Evolutionary conservation across 192 early-diverging fungal genomes (phyloP).

Genomic region (Gonapodya prolifera): DNA sequence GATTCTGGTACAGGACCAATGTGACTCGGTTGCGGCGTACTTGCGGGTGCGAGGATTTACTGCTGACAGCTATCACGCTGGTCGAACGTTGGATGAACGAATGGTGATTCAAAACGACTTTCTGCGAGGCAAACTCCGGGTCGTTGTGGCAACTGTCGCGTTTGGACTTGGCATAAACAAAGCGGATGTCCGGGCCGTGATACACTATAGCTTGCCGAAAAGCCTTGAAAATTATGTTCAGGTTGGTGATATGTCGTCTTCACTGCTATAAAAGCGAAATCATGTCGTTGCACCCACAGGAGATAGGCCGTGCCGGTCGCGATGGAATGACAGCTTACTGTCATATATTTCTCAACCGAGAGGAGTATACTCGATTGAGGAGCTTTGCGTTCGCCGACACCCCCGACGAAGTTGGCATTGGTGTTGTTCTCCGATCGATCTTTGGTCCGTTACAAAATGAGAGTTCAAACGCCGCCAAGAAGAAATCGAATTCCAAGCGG

Average conservation of each 20-base stretch:
- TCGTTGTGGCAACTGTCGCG: conserved; percentile 61
- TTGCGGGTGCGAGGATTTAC: conserved; percentile 47
- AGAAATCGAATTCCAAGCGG: neutral
- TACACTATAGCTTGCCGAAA: conserved; percentile 58
- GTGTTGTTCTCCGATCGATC: neutral
- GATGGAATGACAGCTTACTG: conserved; percentile 35
- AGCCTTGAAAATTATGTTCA: conserved; percentile 61
- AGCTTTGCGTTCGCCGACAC: conserved; percentile 28
- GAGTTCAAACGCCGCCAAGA: neutral
- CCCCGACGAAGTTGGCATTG: conserved; percentile 11
- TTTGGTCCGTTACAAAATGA: neutral
- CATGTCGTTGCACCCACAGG: conserved; percentile 21
- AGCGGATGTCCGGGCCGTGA: conserved; percentile 53
- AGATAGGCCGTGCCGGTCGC: conserved; percentile 54
- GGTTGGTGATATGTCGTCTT: neutral
- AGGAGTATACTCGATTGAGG: conserved; percentile 26
- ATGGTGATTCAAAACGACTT: conserved; percentile 52
- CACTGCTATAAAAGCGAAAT: neutral
- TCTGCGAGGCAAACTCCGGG: conserved; percentile 41
- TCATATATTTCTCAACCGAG: conserved; percentile 34
- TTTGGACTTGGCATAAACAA: conserved; percentile 70
- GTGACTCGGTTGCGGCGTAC: conserved; percentile 54
- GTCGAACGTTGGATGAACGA: conserved; percentile 44
- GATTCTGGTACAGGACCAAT: conserved; percentile 31
- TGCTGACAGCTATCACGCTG: conserved; percentile 69